Percentiles rank a stretch among this genome's conserved stretches.
Evolutionary conservation across 495 filamentous ascomycete species (phyloP).

Genomic region (Thermochaetoides thermophila): DNA sequence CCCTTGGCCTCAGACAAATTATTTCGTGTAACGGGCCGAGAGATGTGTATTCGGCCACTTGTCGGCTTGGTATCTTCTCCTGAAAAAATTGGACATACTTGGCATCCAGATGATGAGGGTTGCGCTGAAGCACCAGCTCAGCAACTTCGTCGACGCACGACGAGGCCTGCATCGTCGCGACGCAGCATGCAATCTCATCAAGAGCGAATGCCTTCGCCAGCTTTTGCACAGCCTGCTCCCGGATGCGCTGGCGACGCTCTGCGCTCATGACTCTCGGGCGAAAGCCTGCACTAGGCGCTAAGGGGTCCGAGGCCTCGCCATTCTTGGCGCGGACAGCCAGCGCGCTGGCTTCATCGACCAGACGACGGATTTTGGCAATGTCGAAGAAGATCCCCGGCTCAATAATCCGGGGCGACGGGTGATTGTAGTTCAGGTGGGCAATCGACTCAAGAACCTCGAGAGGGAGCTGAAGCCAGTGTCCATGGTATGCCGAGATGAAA

Average conservation of each 20-base stretch:
- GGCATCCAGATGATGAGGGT: constrained; percentile 46
- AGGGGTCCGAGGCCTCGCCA: constrained; percentile 47
- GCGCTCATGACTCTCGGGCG: constrained; percentile 47
- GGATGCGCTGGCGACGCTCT: constrained; percentile 59
- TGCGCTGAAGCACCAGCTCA: constrained; percentile 52
- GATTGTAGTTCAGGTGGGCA: constrained; percentile 62
- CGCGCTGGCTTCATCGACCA: constrained; percentile 63
- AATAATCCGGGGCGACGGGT: constrained; percentile 57
- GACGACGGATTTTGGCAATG: constrained; percentile 60
- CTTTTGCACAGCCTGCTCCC: constrained; percentile 63
- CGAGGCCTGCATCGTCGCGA: constrained; percentile 68
- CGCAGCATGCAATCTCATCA: constrained; percentile 68
- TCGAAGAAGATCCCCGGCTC: constrained; percentile 74
- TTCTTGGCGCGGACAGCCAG: constrained; percentile 61
- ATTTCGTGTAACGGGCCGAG: constrained; percentile 50
- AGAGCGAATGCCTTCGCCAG: constrained; percentile 58
- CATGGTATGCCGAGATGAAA: constrained; percentile 72
- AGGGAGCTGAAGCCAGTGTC: constrained; percentile 76
- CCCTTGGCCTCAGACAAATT: constrained; percentile 42
- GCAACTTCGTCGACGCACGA: constrained; percentile 69
- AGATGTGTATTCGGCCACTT: constrained; percentile 58
- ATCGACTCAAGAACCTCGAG: constrained; percentile 64
- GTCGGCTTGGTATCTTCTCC: constrained; percentile 67
- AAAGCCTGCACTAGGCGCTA: constrained; percentile 46
- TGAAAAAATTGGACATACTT: constrained; percentile 81